Evolutionary conservation across 352 stramenopile species (phyloP), one percentile per base, ranked within the genome.

Genomic region (Phytophthora macrochlamydospora): DNA sequence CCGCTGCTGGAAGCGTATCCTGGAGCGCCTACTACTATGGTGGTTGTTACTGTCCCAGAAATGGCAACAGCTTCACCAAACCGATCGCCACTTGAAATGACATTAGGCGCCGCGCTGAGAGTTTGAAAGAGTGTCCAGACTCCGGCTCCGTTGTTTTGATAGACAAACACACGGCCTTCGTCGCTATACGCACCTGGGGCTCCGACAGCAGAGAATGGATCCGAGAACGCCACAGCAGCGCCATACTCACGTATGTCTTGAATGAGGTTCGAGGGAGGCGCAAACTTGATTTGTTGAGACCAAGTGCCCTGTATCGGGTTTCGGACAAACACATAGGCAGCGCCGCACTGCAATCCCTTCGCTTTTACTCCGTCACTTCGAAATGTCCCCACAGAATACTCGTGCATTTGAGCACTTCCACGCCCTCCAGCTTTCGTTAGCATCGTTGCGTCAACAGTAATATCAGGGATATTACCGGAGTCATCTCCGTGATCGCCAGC

Each of bases 11-110:
- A 56, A 4, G 66, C 80, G 50, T 93, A 93, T 1, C 86, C 88
- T 38, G 88, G 88, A 2, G 88, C 83, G 1, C 88, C 85, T 11
- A 95, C 73, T 14, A 76, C 80, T 18, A 94, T 78, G 1, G 80
- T 90, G 0, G 70, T 85, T 2, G 59, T 68, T 2, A 67, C 31
- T 33, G 77, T 78, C 5, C 71, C 70, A 18, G 86, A 90, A 51
- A 92, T 91, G 11, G 77, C 79, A 4, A 95, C 69, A 7, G 78
- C 66, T 12, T 91, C 79, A 9, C 84, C 88, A 64, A 93, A 95
- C 7, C 85, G 81, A 64, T 95, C 85, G 0, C 85, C 84, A 28
- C 43, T 57, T 0, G 69, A 64, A 12, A 61, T 64, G 33, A 63
- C 70, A 53, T 90, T 87, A 11, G 87, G 85, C 0, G 71, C 63